Percentiles rank a stretch among this genome's conserved stretches.
phyloP scores from a whole-genome alignment of 2,329 filamentous ascomycete genomes.

The Fusarium heterosporum region DNA sequence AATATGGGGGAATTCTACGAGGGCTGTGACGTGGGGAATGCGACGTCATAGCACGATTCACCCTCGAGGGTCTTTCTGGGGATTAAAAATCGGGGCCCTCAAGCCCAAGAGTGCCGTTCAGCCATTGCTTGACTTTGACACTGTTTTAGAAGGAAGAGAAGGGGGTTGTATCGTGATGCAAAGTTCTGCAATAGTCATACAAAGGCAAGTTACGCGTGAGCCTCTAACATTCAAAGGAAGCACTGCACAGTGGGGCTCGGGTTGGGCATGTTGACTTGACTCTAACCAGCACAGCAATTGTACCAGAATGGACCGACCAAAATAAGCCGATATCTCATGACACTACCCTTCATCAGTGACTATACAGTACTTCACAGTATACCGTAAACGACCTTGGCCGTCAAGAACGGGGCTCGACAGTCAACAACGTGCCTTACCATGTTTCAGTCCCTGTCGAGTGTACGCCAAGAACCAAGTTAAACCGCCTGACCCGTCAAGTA shows the following conservation, averaged over 20 bases:
- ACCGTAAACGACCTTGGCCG: background rate
- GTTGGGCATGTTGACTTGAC: conserved; percentile 5
- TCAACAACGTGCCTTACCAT: conserved; percentile 32
- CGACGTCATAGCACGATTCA: conserved; percentile 41
- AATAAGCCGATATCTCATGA: background rate
- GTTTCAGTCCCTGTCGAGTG: conserved; percentile 6
- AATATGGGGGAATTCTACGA: conserved; percentile 20
- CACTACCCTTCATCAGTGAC: background rate
- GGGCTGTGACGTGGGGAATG: conserved; percentile 38
- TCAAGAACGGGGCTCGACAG: conserved; percentile 29
- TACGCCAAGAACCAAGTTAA: conserved; percentile 8
- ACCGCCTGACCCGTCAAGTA: background rate
- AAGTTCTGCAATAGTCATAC: too few species aligned
- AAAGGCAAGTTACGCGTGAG: conserved; percentile 3
- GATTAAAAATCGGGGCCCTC: conserved; percentile 36
- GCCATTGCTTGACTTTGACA: too few species aligned
- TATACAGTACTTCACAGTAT: conserved; percentile 28
- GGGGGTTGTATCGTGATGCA: too few species aligned
- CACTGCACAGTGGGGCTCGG: conserved; percentile 35
- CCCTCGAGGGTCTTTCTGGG: conserved; percentile 11
- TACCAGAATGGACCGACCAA: background rate
- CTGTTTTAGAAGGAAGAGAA: too few species aligned
- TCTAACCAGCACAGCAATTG: too few species aligned
- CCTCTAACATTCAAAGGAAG: background rate
- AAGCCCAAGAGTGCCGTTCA: too few species aligned